phyloP scores from a whole-genome alignment of 371 early-diverging fungal species.

The Nematocida ironsii region DNA sequence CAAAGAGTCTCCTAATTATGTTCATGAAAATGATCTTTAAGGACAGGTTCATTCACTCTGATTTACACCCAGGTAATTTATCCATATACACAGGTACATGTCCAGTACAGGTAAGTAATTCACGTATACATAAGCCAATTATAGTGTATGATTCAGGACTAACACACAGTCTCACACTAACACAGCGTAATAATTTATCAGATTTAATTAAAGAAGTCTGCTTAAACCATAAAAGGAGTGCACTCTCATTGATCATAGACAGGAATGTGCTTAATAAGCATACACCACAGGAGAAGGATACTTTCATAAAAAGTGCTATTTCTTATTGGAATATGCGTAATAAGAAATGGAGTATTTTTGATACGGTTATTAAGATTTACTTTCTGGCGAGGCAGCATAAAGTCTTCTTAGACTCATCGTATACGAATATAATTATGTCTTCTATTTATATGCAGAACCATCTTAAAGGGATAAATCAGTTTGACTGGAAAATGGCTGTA shows the following conservation, averaged over 20 bases:
- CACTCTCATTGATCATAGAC: slow-evolving; percentile 37
- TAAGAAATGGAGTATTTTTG: background rate
- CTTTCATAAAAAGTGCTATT: slow-evolving; percentile 7
- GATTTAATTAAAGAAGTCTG: slow-evolving; percentile 31
- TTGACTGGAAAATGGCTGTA: background rate
- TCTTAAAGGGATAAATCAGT: background rate
- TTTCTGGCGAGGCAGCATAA: slow-evolving; percentile 10
- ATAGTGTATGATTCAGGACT: slow-evolving; percentile 55
- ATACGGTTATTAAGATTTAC: background rate
- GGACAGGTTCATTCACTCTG: slow-evolving; percentile 71
- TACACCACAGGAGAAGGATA: slow-evolving; percentile 11
- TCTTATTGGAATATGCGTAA: background rate
- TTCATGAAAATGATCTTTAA: slow-evolving; percentile 73
- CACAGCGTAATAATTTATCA: slow-evolving; percentile 23
- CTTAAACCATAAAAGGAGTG: background rate
- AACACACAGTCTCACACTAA: slow-evolving; percentile 13
- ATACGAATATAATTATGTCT: slow-evolving; percentile 49
- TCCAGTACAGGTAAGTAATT: background rate
- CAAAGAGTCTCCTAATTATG: slow-evolving; percentile 63
- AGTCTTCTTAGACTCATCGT: slow-evolving; percentile 41
- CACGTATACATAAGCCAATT: background rate
- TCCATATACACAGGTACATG: background rate
- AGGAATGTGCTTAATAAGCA: slow-evolving; percentile 13
- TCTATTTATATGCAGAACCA: slow-evolving; percentile 24
- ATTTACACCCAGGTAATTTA: slow-evolving; percentile 62